These are phyloP conservation scores for Catunica adiposa DNA, from an alignment of 2,329 filamentous ascomycete species.

Conservation along the genomic window DNA sequence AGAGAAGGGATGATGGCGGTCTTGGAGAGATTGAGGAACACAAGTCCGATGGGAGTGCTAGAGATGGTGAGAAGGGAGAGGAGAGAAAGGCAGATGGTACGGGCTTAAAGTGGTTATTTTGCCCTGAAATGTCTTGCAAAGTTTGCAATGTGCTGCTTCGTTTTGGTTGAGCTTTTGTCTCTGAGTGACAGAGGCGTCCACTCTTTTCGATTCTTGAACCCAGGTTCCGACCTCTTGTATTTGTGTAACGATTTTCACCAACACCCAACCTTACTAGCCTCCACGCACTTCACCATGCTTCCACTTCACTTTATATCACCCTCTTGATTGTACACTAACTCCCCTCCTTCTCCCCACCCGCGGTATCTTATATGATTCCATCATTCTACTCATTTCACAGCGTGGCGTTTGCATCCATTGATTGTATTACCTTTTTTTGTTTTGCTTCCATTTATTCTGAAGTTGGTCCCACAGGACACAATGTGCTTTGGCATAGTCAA, in stretches of 20 bases:
- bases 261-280: not conserved
- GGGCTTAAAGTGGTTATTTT: not conserved
- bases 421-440: not conserved
- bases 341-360: not conserved
- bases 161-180: not conserved
- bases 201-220: not conserved
- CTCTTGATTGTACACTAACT: not conserved
- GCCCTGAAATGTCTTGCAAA: not conserved
- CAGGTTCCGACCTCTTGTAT: constrained; percentile 1
- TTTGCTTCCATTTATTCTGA: not conserved
- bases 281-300: not conserved
- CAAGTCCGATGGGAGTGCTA: constrained; percentile 40
- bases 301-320: constrained; percentile 4
- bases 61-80: constrained; percentile 35
- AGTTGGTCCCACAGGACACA: not conserved
- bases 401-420: too few relatives aligned
- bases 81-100: constrained; percentile 4
- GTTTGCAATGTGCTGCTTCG: not conserved
- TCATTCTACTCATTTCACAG: not conserved
- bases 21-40: constrained; percentile 49
- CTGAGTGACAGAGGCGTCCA: not conserved
- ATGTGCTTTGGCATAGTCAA: not conserved
- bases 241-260: not conserved
- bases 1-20: constrained; percentile 73
- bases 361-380: constrained; percentile 1